phyloP scores from a whole-genome alignment of 1,284 basidiomycete genomes.

The Porogramme epimiltina region DNA sequence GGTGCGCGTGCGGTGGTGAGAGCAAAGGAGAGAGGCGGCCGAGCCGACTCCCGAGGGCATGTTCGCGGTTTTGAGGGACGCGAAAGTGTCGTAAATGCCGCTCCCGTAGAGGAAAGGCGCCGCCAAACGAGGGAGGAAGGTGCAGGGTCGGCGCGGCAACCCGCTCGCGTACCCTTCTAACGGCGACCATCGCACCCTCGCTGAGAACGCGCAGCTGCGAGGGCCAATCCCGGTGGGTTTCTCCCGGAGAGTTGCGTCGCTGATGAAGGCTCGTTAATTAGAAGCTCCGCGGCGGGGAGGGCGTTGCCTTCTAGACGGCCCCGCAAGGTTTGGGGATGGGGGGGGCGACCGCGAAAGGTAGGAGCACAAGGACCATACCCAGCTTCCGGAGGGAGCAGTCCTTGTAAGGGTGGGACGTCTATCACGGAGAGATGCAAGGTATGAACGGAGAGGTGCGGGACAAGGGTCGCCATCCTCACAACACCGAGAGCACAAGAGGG shows the following conservation, averaged over 20 bases:
- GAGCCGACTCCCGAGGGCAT: background rate
- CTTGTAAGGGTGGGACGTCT: no score
- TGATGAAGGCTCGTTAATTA: background rate
- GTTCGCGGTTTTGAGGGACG: background rate
- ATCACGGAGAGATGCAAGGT: no score
- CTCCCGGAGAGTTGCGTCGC: constrained; percentile 1
- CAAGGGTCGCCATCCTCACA: no score
- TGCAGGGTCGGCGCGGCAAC: constrained; percentile 14
- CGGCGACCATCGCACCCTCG: constrained; percentile 12
- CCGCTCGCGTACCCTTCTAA: constrained; percentile 7
- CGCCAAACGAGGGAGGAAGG: constrained; percentile 14
- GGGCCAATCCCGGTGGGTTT: constrained; percentile 7
- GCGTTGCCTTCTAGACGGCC: no score
- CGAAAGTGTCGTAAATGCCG: constrained; percentile 17
- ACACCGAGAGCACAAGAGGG: no score
- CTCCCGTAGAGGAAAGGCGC: constrained; percentile 1
- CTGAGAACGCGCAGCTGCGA: constrained; percentile 2
- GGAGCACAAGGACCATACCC: no score
- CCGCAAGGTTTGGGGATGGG: no score
- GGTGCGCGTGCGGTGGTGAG: background rate
- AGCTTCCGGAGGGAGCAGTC: no score
- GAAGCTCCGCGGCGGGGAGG: background rate
- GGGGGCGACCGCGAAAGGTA: no score
- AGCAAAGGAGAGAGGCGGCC: background rate
- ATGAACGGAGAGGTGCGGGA: no score